Base-by-base conservation (phyloP, 2,329 filamentous ascomycete genomes). In the Aspergillus piperis region DNA sequence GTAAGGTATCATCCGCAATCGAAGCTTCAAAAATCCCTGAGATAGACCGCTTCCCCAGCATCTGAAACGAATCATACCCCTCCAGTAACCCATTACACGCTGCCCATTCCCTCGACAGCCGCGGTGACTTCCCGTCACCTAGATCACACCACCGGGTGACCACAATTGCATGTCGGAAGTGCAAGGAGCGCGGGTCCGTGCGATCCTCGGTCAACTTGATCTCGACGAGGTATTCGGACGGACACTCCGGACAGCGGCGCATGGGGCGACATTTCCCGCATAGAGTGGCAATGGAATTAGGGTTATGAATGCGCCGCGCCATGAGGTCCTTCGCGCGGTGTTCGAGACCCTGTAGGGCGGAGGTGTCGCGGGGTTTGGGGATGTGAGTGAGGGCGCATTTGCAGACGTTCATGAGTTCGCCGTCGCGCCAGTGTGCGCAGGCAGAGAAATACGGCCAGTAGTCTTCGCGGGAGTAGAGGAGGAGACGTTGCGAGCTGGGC, bases 131-230 rank as follows among this genome's bases (percentile, higher is more conserved):
- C 1, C 84, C 84, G 70, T 86, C 79, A 1, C 86, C 86, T 15
- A 88, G 69, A 71, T 88, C 86, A 62, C 81, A 83, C 86, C 86
- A 88, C 17, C 86, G 74, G 7, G 85, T 88, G 4, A 87, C 82
- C 4, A 86, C 79, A 57, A 88, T 80, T 1, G 83, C 81, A 59
- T 88, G 84, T 65, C 83, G 86, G 72, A 88, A 88, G 4, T 65
- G 62, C 19, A 67, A 44, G 3, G 76, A 72, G 39, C 73, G 62
- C 6, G 77, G 70, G 7, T 83, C 77, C 27, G 69, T 71, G 50
- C 75, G 79, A 62, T 88, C 85, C 70, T 88, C 86, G 2, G 82
- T 77, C 60, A 88, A 75, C 62, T 84, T 85, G 6, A 88, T 70
- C 69, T 88, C 85, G 51, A 87, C 78, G 10, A 88, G 73, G 62